Base-by-base conservation (phyloP, 1,139 yeast genomes). In the Saccharomyces hybrid region DNA sequence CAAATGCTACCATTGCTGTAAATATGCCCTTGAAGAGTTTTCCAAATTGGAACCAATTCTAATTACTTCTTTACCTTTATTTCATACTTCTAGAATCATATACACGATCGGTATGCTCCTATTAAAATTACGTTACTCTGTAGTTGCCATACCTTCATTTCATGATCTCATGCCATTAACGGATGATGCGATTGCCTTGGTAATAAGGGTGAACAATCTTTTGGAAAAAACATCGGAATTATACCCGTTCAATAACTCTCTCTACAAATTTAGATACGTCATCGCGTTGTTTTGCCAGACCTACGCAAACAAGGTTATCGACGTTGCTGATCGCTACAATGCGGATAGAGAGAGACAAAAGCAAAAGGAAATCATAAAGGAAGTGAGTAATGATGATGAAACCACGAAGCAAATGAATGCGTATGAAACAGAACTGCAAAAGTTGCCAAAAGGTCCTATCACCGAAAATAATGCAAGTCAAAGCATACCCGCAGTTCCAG, bases 21-120 rank as follows among this genome's bases (percentile, higher is more conserved):
- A 79, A 34, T 72, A 73, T 31, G 76, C 86, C 1, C 67, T 84
- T 49, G 75, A 76, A 48, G 78, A 79, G 56, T 83, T 80, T 61
- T 71, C 73, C 38, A 67, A 70, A 52, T 64, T 83, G 57, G 63
- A 75, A 1, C 69, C 75, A 3, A 76, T 73, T 11, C 73, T 74
- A 31, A 71, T 84, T 46, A 80, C 86, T 0, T 70, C 77, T 3
- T 73, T 83, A 51, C 95, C 95, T 2, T 72, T 85, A 55, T 77
- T 83, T 57, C 81, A 81, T 60, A 79, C 80, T 54, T 78, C 89
- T 1, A 73, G 95, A 60, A 72, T 87, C 53, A 78, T 86, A 50
- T 86, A 84, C 65, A 82, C 88, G 2, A 82, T 83, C 0, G 88
- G 89, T 9, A 80, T 83, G 75, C 52, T 63, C 29, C 70, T 86